A percentile compares a stretch with the other conserved stretches of the same genome.
These are phyloP conservation scores for Microthlaspi erraticum DNA, from an alignment of 345 rosid genomes.

Conservation along the genomic window DNA sequence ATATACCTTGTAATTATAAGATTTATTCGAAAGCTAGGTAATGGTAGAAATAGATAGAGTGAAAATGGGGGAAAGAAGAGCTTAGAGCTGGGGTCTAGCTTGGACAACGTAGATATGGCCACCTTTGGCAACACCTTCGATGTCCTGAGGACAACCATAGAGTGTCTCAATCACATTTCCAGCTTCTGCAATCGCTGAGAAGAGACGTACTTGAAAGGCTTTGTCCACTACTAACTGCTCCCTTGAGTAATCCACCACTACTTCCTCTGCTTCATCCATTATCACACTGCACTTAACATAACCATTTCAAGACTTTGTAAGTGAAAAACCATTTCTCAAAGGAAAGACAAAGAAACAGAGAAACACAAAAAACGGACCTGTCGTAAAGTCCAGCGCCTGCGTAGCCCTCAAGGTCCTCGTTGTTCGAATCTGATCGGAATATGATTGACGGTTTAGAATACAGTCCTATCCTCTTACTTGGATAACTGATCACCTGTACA, in stretches of 20 bases:
- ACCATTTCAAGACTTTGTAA: conserved; percentile 1
- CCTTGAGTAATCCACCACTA: conserved; percentile 73
- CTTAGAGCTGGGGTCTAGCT: conserved; percentile 91
- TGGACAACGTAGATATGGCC: conserved; percentile 82
- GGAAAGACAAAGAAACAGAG: neutral
- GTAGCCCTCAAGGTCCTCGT: conserved; percentile 95
- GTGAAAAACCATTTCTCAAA: neutral
- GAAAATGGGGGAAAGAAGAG: neutral
- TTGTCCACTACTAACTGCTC: conserved; percentile 66
- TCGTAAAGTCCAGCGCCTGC: conserved; percentile 99
- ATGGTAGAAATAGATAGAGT: neutral
- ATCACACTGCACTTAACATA: conserved; percentile 70
- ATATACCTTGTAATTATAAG: neutral
- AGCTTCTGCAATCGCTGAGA: conserved; percentile 74
- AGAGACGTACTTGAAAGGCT: conserved; percentile 61
- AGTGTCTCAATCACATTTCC: conserved; percentile 81
- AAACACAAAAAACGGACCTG: conserved; percentile 53
- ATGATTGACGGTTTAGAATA: conserved; percentile 85
- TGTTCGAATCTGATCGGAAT: conserved; percentile 94
- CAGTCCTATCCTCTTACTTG: conserved; percentile 92
- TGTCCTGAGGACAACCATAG: conserved; percentile 88
- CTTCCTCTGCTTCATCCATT: conserved; percentile 84
- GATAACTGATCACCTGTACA: conserved; percentile 77
- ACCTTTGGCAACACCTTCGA: conserved; percentile 87
- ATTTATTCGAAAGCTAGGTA: neutral